phyloP scores from a whole-genome alignment of 148 eudicot species.

The Rhododendron molle region DNA sequence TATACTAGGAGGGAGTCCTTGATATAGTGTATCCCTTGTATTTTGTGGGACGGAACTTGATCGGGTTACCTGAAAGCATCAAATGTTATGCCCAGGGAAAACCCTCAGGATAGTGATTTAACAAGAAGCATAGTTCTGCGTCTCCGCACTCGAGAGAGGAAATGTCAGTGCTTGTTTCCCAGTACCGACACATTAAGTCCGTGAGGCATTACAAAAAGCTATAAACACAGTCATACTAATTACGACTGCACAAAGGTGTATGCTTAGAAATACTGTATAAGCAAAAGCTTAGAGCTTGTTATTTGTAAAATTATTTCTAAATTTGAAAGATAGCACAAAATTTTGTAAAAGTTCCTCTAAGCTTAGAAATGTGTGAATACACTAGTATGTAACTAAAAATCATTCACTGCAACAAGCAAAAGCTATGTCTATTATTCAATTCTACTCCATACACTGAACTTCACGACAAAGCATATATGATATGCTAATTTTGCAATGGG shows the following conservation, averaged over 20 bases:
- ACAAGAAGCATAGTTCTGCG: not conserved
- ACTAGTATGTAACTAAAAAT: not conserved
- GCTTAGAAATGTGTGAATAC: not conserved
- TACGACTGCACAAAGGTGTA: not conserved
- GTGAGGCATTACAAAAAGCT: not conserved
- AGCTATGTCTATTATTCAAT: not conserved
- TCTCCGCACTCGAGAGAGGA: not conserved
- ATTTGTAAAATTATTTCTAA: too few relatives aligned
- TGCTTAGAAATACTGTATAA: not conserved
- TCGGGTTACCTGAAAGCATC: constrained; percentile 68
- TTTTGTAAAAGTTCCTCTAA: not conserved
- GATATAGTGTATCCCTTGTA: constrained; percentile 87
- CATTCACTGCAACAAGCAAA: not conserved
- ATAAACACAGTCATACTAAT: not conserved
- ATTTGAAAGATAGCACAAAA: not conserved
- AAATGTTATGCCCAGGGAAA: not conserved
- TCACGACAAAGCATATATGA: not conserved
- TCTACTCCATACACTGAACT: not conserved
- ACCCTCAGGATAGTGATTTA: not conserved
- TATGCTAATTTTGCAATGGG: not conserved
- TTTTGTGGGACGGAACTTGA: constrained; percentile 85
- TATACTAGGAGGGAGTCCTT: constrained; percentile 83
- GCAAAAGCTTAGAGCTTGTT: not conserved
- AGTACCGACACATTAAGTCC: not conserved
- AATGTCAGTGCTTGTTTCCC: not conserved